Evolutionary conservation across 495 filamentous ascomycete species (phyloP).

Genomic region (Chlorociboria aeruginascens): DNA sequence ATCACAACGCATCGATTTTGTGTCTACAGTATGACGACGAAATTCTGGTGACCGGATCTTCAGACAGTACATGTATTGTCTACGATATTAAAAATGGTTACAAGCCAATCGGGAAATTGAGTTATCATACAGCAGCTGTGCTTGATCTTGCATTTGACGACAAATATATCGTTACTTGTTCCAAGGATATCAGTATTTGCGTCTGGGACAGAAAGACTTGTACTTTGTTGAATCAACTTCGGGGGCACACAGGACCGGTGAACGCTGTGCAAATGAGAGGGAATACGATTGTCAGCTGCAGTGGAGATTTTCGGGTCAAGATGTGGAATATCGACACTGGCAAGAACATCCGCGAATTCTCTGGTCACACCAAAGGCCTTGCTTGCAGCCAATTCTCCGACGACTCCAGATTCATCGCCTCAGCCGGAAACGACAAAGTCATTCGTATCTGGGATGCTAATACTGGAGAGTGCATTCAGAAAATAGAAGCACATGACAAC

Average conservation of each 20-base stretch:
- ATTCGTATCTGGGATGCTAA: slow-evolving; percentile 92
- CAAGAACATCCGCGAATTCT: slow-evolving; percentile 75
- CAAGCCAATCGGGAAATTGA: slow-evolving; percentile 62
- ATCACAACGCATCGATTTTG: slow-evolving; percentile 83
- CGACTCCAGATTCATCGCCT: slow-evolving; percentile 77
- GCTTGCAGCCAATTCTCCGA: slow-evolving; percentile 93
- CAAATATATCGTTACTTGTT: slow-evolving; percentile 87
- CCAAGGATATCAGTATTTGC: slow-evolving; percentile 84
- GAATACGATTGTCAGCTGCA: slow-evolving; percentile 81
- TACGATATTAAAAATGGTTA: slow-evolving; percentile 73
- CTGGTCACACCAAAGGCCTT: slow-evolving; percentile 75
- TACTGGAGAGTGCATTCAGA: slow-evolving; percentile 70
- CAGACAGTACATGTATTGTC: slow-evolving; percentile 82
- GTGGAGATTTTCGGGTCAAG: slow-evolving; percentile 84
- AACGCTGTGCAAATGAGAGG: slow-evolving; percentile 92
- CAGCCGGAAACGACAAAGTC: slow-evolving; percentile 84
- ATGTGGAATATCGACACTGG: slow-evolving; percentile 88
- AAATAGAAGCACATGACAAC: slow-evolving; percentile 63
- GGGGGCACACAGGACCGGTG: slow-evolving; percentile 79
- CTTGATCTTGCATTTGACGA: slow-evolving; percentile 88
- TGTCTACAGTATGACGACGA: slow-evolving; percentile 89
- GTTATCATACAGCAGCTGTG: slow-evolving; percentile 71
- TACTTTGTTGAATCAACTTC: slow-evolving; percentile 56
- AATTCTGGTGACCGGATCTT: slow-evolving; percentile 90
- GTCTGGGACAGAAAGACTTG: slow-evolving; percentile 84